These are phyloP conservation scores for Dioszegia aurantiaca DNA, from an alignment of 768 basidiomycete genomes.

Conservation along the genomic window DNA sequence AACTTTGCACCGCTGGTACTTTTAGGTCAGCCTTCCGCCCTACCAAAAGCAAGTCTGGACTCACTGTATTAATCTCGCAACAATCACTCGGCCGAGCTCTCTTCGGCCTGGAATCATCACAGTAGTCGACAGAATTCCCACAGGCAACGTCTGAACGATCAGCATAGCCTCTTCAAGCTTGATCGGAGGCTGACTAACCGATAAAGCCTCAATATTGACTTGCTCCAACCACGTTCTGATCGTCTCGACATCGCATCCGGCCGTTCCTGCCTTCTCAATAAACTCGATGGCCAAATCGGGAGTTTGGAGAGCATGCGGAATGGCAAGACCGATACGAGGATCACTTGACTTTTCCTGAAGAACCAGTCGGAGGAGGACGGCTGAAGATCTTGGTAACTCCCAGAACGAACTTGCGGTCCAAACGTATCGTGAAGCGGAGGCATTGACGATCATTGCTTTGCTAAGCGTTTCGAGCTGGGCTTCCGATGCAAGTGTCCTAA, in stretches of 20 bases:
- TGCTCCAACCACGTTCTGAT: slow-evolving; percentile 1
- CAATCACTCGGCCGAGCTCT: background rate
- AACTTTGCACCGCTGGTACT: background rate
- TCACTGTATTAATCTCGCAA: background rate
- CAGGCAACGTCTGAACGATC: background rate
- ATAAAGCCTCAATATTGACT: background rate
- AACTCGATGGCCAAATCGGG: background rate
- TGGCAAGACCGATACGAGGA: background rate
- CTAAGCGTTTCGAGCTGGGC: background rate
- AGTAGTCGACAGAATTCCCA: background rate
- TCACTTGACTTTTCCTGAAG: background rate
- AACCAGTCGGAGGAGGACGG: background rate
- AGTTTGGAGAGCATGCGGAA: background rate
- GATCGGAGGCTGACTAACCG: background rate
- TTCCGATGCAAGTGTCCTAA: background rate
- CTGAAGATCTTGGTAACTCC: background rate
- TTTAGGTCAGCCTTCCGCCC: background rate
- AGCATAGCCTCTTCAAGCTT: background rate
- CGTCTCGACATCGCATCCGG: background rate
- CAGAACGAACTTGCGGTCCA: background rate
- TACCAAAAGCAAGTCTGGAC: background rate
- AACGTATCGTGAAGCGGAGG: background rate
- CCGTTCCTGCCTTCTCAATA: background rate
- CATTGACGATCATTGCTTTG: background rate
- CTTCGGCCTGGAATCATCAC: background rate